Evolutionary conservation across 495 filamentous ascomycete species (phyloP).

Genomic region (Lasiosphaeria miniovina): DNA sequence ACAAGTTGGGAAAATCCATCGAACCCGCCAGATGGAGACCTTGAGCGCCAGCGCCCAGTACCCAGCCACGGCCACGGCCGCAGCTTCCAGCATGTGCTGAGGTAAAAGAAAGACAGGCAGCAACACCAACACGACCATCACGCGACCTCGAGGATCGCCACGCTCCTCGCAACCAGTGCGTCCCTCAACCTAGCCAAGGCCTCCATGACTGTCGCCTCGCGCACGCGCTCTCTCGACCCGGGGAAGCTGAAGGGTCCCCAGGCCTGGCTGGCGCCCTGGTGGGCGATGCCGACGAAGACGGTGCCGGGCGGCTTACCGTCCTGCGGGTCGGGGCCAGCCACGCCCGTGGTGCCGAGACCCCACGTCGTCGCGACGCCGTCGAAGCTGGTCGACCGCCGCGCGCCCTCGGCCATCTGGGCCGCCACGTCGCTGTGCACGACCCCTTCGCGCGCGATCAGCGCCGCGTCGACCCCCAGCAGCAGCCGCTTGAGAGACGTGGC

Average conservation of each 20-base stretch:
- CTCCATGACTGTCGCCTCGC: conserved; percentile 12
- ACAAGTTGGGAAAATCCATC: no score
- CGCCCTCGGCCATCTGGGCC: conserved; percentile 32
- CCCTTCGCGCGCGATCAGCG: conserved; percentile 29
- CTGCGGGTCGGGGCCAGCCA: conserved; percentile 29
- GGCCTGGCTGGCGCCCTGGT: conserved; percentile 9
- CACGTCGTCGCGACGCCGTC: conserved; percentile 25
- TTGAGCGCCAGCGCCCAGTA: no score
- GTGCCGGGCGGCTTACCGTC: conserved; percentile 28
- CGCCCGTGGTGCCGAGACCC: conserved; percentile 33
- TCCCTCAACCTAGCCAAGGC: conserved; percentile 7
- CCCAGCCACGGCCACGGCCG: no score
- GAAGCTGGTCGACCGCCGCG: conserved; percentile 14
- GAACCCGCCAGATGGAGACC: no score
- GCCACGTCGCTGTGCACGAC: conserved; percentile 34
- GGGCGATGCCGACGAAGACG: conserved; percentile 28
- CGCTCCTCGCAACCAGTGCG: not conserved
- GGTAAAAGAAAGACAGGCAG: no score
- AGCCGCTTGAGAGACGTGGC: conserved; percentile 29
- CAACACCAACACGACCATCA: no score
- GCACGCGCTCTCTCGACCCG: conserved; percentile 11
- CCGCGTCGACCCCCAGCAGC: conserved; percentile 26
- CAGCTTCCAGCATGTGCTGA: no score
- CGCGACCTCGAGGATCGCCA: no score
- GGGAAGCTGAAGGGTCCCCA: conserved; percentile 30